Evolutionary conservation across 1,284 basidiomycete genomes (phyloP).

Genomic region (Rhodotorula sp.): DNA sequence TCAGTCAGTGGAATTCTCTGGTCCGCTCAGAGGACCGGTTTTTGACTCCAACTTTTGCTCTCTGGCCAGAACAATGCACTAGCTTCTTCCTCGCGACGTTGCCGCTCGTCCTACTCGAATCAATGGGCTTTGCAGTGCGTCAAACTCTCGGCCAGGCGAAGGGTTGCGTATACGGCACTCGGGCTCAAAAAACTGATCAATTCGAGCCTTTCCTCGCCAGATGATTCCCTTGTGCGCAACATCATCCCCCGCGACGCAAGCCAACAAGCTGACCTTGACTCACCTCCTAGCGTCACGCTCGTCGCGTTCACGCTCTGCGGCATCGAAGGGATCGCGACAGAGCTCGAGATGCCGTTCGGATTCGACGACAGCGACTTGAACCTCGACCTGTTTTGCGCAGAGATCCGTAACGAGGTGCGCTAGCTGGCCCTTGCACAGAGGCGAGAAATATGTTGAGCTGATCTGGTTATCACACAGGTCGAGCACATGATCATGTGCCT

Average conservation of each 20-base stretch:
- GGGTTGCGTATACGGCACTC: background rate
- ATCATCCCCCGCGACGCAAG: too few species aligned
- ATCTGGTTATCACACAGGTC: slow-evolving; percentile 5
- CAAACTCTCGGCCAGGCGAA: background rate
- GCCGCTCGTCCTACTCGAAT: slow-evolving; percentile 42
- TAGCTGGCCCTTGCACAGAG: background rate
- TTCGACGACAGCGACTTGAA: slow-evolving; percentile 43
- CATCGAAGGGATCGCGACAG: slow-evolving; percentile 39
- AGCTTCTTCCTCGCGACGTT: slow-evolving; percentile 40
- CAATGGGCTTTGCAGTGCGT: slow-evolving; percentile 38
- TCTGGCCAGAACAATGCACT: slow-evolving; percentile 21
- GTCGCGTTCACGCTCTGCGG: slow-evolving; percentile 44
- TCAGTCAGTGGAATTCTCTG: background rate
- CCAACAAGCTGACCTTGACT: background rate
- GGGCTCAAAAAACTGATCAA: background rate
- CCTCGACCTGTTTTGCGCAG: slow-evolving; percentile 44
- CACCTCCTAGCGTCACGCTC: slow-evolving; percentile 30
- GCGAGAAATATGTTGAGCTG: background rate
- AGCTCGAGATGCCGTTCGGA: slow-evolving; percentile 43
- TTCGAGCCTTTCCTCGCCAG: slow-evolving; percentile 6
- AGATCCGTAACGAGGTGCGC: slow-evolving; percentile 42
- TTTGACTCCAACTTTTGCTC: background rate
- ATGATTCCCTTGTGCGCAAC: slow-evolving; percentile 39
- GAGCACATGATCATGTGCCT: slow-evolving; percentile 34
- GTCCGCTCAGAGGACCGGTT: background rate